Evolutionary conservation across 345 rosid species (phyloP).

Genomic region (Rhizophora mangle): DNA sequence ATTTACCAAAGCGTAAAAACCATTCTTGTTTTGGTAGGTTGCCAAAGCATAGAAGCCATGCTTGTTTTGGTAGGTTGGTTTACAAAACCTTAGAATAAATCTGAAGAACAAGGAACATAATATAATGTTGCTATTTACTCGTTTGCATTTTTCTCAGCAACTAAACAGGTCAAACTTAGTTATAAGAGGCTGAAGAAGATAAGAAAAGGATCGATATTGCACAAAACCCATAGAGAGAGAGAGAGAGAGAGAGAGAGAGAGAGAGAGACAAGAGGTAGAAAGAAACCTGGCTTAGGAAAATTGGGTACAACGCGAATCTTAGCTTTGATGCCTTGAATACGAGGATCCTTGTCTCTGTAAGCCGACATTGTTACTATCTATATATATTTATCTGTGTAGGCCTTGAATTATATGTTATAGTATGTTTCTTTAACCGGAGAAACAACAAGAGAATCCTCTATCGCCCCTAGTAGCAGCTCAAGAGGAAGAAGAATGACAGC

Average conservation of each 20-base stretch:
- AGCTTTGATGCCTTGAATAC: constrained; percentile 37
- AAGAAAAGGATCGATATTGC: neutral
- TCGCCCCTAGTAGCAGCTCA: neutral
- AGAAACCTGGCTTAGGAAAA: constrained; percentile 28
- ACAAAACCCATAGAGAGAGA: neutral
- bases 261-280: neutral
- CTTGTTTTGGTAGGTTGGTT: too few species aligned
- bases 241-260: neutral
- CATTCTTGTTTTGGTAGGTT: too few species aligned
- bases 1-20: too few species aligned
- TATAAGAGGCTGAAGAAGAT: neutral
- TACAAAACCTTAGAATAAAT: neutral
- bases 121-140: neutral
- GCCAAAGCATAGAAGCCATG: too few species aligned
- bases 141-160: neutral
- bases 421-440: neutral
- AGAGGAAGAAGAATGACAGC: neutral
- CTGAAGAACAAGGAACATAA: neutral
- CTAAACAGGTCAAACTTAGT: neutral
- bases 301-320: constrained; percentile 27
- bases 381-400: neutral
- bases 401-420: neutral
- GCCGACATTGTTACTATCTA: constrained; percentile 54
- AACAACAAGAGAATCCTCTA: too few species aligned
- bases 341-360: constrained; percentile 39